A percentile compares a stretch with the other conserved stretches of the same genome.
Conservation (phyloP, 257 asterid species). For the Rauvolfia tetraphylla region DNA sequence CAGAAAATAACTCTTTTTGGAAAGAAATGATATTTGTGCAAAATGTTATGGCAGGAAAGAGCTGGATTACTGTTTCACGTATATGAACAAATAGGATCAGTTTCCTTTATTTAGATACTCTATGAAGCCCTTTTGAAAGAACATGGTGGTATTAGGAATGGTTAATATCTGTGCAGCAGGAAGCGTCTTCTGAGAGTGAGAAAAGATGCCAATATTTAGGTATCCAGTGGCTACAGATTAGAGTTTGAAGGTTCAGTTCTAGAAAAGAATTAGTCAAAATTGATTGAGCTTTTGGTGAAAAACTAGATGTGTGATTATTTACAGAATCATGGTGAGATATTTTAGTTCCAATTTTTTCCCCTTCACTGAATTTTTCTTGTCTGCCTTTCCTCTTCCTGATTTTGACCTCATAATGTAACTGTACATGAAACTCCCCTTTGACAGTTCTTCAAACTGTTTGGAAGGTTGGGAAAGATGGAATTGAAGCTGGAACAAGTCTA, state of each 20-base stretch:
- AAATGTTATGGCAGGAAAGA: background rate
- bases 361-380: background rate
- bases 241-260: background rate
- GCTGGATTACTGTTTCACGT: background rate
- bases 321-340: background rate
- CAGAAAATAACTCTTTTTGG: background rate
- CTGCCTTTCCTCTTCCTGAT: background rate
- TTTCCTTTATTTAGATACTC: background rate
- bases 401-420: background rate
- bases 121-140: background rate
- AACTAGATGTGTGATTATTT: background rate
- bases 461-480: constrained; percentile 82
- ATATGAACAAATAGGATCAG: background rate
- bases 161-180: background rate
- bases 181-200: background rate
- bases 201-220: background rate
- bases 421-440: background rate
- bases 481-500: constrained; percentile 85
- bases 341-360: background rate
- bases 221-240: background rate
- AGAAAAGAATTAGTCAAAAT: background rate
- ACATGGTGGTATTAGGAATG: background rate
- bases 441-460: constrained; percentile 64
- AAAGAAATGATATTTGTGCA: background rate
- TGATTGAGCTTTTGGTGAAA: background rate